Evolutionary conservation across 2,329 filamentous ascomycete species (phyloP), one percentile per base, ranked within the genome.

Genomic region (Alternaria sp.): DNA sequence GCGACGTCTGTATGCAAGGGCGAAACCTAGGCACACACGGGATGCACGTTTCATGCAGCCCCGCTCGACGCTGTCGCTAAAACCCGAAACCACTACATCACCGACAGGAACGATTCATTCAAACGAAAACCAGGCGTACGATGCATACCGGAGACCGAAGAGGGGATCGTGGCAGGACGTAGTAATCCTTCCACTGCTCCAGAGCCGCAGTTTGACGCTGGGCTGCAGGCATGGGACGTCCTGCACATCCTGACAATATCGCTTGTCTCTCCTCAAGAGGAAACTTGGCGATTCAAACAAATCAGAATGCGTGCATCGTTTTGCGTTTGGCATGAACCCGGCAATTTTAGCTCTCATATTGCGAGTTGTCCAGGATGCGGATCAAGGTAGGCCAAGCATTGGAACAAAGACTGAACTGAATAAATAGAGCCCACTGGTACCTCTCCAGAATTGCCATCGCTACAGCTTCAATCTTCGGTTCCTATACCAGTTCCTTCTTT

Each of bases 401-500:
- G 21, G 33, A 36, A 23, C 26, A 24, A 31, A 48, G 31, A 36
- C 26, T 59, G 44, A 51, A 54, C 52, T 57, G 56, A 52, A 68
- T 71, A 72, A 69, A 71, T 70, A 72, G 59, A 50, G 49, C 31
- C 45, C 40, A 11, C n/a, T 48, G 45, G 50, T 52, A 54, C 50
- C 56, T 58, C 56, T 46, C 50, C 23, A 36, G 7, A 23, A 55
- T 29, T 31, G 60, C 58, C 63, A 72, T 69, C 68, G 68, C 69
- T 67, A 65, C 65, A 68, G 60, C 67, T 69, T 63, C 62, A 62
- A 51, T 63, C 58, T 65, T 67, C 56, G 61, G 63, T 67, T 63
- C 49, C 54, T 61, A 65, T 54, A 63, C 67, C 68, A 68, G 60
- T 71, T 63, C 70, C 65, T 71, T 70, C 63, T 69, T 72, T 72